These are phyloP conservation scores for Solanum tarapatanum DNA, from an alignment of 257 asterid species.

Conservation along the genomic window DNA sequence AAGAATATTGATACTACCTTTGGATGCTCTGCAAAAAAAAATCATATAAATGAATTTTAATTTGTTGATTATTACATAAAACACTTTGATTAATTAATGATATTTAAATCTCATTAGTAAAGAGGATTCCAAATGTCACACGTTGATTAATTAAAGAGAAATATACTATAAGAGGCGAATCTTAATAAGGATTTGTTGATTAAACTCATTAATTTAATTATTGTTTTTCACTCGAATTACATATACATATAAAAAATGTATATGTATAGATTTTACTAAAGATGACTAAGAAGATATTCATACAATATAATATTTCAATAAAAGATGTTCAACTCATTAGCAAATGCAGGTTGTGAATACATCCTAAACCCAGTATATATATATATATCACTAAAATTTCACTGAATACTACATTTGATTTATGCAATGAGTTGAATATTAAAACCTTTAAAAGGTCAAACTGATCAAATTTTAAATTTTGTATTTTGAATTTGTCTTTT, in stretches of 20 bases:
- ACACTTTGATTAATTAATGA: background rate
- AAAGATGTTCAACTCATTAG: no score
- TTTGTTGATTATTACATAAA: background rate
- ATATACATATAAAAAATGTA: background rate
- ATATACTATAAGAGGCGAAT: background rate
- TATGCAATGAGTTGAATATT: background rate
- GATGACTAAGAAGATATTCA: no score
- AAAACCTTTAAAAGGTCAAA: background rate
- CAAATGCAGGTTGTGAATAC: no score
- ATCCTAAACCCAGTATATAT: no score
- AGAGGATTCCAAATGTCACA: background rate
- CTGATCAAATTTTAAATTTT: background rate
- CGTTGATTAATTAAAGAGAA: background rate
- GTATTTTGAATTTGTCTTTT: background rate
- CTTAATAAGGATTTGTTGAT: background rate
- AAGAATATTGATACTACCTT: constrained; percentile 64
- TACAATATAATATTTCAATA: no score
- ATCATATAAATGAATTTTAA: background rate
- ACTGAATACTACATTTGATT: background rate
- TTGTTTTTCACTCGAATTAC: background rate
- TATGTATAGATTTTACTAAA: no score
- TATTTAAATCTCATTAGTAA: background rate
- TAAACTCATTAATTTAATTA: background rate
- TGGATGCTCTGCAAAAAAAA: constrained; percentile 45
- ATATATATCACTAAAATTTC: background rate